Conservation (phyloP, 345 rosid genomes). For the Ailanthus altissimus region DNA sequence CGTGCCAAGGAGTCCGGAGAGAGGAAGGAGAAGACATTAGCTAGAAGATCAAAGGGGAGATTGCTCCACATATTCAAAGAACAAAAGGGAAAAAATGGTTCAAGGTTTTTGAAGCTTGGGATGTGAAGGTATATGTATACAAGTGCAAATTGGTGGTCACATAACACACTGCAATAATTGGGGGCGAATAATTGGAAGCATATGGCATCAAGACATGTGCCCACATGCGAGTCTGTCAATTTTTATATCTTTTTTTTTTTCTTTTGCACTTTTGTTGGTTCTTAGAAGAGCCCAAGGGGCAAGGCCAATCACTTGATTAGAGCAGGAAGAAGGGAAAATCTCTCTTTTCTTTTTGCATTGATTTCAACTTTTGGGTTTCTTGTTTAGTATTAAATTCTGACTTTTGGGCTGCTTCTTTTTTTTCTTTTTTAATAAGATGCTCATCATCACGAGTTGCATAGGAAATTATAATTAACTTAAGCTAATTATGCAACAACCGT, state of each 20-base stretch:
- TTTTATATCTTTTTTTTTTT: slow-evolving; percentile 1
- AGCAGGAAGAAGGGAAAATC: neutral
- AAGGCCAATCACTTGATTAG: neutral
- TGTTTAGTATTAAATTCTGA: too few relatives aligned
- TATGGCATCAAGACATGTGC: slow-evolving; percentile 26
- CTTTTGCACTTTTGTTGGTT: slow-evolving; percentile 16
- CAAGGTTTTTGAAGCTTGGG: neutral
- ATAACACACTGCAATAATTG: neutral
- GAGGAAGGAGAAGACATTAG: slow-evolving; percentile 50
- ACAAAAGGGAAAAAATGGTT: neutral
- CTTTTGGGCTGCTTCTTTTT: too few relatives aligned
- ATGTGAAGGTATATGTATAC: neutral
- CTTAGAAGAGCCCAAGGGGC: slow-evolving; percentile 31
- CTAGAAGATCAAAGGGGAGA: slow-evolving; percentile 47
- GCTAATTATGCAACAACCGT: too few relatives aligned
- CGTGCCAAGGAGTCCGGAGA: slow-evolving; percentile 50
- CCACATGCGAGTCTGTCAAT: slow-evolving; percentile 23
- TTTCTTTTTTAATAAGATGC: neutral
- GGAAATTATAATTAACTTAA: neutral
- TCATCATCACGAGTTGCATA: neutral
- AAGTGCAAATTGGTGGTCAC: slow-evolving; percentile 27
- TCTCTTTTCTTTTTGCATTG: neutral
- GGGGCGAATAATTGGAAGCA: slow-evolving; percentile 16
- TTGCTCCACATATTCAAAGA: slow-evolving; percentile 47
- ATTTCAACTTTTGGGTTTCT: neutral